A percentile compares a stretch with the other conserved stretches of the same genome.
Conservation (phyloP, 2,329 filamentous ascomycete genomes). For the Fusarium compactum region DNA sequence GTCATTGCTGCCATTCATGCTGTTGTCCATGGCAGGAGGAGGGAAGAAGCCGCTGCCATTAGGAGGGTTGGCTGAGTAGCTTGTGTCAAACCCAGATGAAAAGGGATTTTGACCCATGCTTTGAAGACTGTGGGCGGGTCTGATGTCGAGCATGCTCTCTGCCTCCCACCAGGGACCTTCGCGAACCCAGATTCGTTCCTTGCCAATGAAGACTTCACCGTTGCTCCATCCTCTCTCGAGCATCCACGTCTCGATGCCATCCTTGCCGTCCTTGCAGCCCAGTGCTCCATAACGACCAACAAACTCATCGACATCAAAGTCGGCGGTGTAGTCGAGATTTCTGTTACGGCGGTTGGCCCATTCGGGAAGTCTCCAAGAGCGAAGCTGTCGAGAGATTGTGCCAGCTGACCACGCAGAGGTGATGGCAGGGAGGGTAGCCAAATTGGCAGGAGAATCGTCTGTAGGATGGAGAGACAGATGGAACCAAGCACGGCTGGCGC, state of each 20-base stretch:
- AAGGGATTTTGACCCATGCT: slow-evolving; percentile 61
- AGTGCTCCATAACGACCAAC: slow-evolving; percentile 82
- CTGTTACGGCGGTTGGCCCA: slow-evolving; percentile 96
- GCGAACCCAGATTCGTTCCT: slow-evolving; percentile 94
- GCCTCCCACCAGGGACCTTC: slow-evolving; percentile 98
- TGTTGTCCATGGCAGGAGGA: slow-evolving; percentile 69
- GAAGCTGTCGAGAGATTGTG: slow-evolving; percentile 90
- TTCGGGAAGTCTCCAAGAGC: slow-evolving; percentile 92
- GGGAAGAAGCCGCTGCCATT: slow-evolving; percentile 78
- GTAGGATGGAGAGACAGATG: slow-evolving; percentile 93
- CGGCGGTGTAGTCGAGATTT: slow-evolving; percentile 92
- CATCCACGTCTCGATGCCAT: slow-evolving; percentile 94
- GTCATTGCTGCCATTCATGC: slow-evolving; percentile 76
- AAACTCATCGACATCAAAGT: slow-evolving; percentile 96
- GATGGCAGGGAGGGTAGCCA: slow-evolving; percentile 77
- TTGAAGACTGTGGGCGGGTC: slow-evolving; percentile 67
- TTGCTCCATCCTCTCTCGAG: slow-evolving; percentile 98
- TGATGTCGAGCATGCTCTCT: slow-evolving; percentile 93
- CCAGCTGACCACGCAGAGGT: slow-evolving; percentile 94
- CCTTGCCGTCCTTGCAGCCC: slow-evolving; percentile 88
- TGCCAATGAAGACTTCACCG: slow-evolving; percentile 91
- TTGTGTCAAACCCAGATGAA: slow-evolving; percentile 69
- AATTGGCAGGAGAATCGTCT: slow-evolving; percentile 80
- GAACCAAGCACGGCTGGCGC: slow-evolving; percentile 93
- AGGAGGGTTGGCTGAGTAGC: slow-evolving; percentile 77